Evolutionary conservation across 441 rosid species (phyloP).

Genomic region (Metrosideros polymorpha): DNA sequence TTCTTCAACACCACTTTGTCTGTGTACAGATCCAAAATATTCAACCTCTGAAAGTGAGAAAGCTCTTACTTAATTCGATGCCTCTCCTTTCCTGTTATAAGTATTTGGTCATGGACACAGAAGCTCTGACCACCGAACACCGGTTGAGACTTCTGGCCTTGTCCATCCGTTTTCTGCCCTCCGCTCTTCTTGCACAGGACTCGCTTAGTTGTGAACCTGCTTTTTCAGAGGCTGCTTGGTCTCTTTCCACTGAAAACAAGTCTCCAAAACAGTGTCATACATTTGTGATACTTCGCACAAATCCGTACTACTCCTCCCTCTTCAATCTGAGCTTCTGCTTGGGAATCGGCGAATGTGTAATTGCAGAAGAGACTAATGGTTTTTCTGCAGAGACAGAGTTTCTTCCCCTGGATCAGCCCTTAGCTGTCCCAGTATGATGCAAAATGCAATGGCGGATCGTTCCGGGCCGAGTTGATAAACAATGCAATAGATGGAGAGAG

Average conservation of each 20-base stretch:
- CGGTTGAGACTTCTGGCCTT: conserved; percentile 28
- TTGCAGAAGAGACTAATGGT: conserved; percentile 41
- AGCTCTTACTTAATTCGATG: conserved; percentile 13
- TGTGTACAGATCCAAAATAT: conserved; percentile 53
- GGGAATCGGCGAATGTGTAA: conserved; percentile 27
- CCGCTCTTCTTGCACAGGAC: conserved; percentile 29
- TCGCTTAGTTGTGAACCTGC: conserved; percentile 37
- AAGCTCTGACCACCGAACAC: conserved; percentile 18
- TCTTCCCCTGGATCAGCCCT: conserved; percentile 35
- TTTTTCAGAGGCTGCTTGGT: conserved; percentile 41
- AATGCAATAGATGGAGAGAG: conserved; percentile 53
- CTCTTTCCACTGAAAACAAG: conserved; percentile 26
- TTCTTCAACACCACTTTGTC: background rate
- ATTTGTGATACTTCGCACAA: conserved; percentile 45
- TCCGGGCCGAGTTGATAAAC: conserved; percentile 39
- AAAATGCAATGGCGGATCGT: conserved; percentile 40
- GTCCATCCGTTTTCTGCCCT: conserved; percentile 19
- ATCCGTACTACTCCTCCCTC: conserved; percentile 42
- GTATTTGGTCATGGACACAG: conserved; percentile 24
- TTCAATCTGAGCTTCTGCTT: conserved; percentile 47
- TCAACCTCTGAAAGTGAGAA: conserved; percentile 17
- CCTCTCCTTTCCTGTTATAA: conserved; percentile 4
- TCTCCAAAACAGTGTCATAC: conserved; percentile 37
- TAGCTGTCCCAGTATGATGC: conserved; percentile 54
- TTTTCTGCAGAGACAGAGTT: conserved; percentile 38